Evolutionary conservation across 108 stramenopile genomes (phyloP), one percentile per base, ranked within the genome.

Genomic region (Fragilaria radians): DNA sequence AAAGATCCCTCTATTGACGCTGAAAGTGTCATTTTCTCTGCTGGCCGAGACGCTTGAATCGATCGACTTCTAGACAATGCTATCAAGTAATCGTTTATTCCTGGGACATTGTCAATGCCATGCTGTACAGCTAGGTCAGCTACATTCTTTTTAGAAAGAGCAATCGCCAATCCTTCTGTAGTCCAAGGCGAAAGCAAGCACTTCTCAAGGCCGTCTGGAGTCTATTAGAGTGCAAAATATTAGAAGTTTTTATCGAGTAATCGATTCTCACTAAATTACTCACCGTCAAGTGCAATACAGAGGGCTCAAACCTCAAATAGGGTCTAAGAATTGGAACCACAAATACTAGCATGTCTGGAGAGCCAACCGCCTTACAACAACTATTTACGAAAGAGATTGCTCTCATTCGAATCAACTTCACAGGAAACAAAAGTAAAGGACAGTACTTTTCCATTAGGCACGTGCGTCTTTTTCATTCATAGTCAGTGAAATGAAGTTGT

Each of bases 361-460:
- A 67, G 27, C 86, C 89, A 30, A 95, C 64, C 31, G 63, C 46
- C 51, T 70, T 52, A 59, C 70, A 80, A 47, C 78, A 61, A 17
- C 71, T 55, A 29, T 66, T 62, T 24, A 92, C 59, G 7, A 82
- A 73, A 9, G 48, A 23, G 19, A 80, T 68, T 21, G 74, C 70
- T 48, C 57, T 59, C 46, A 23, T 47, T 4, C 89, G 76, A 23
- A 95, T 70, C 33, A 72, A 59, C 28, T 52, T 49, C 29, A 77
- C 77, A 19, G 88, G 85, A 57, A 90, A 86, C 1, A 95, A 57
- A 36, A 95, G 72, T 0, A 95, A 72, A 21, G 79, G 52, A 5
- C 68, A 77, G 68, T 86, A 91, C 48, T 81, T 86, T 51, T 68
- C 62, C 18, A 91, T 65, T 48, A 94, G 68, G 0, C 11, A 14